Evolutionary conservation across 1,139 yeast genomes (phyloP), one percentile per base, ranked within the genome.

Genomic region (Protomyces arabidopsidicola): DNA sequence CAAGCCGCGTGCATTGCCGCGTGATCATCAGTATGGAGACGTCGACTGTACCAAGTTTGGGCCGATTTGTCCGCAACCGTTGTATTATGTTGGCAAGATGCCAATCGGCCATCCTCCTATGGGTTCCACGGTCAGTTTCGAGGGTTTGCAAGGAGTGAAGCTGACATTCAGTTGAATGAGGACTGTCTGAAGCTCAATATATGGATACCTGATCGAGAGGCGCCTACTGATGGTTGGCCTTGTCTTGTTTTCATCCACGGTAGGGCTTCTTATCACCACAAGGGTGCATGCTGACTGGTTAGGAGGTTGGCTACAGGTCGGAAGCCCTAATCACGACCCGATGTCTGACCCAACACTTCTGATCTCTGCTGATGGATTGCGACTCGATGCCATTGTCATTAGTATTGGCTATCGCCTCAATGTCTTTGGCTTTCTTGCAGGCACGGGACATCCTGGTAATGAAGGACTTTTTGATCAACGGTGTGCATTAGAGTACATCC

Each of bases 241-340:
- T 80, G 78, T 20, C 64, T 76, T 53, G 68, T 75, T 38, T 78
- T 74, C 66, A 74, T 77, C 56, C 81, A 78, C 67, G 81, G 80
- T 35, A 80, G 80, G 3, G 16, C 14, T n/a, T 36, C 16, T 77
- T 76, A 73, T 24, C 10, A 9, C 20, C 3, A 2, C 20, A 12
- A 9, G n/a, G 22, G 5, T 3, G 24, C n/a, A n/a, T 50, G 10
- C 14, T 27, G 34, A 4, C 22, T 22, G 8, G 12, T 10, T 22
- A 42, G 48, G 63, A 9, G 58, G 63, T 10, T 54, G 55, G 55
- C 69, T 78, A 31, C 81, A 77, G 65, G 75, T 74, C 50, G 77
- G 78, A 8, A 69, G 71, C 18, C 77, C 80, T 4, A 71, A 72
- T 60, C 69, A 69, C 50, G 68, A 71, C 45, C 71, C 70, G 45